Base-by-base conservation (phyloP, 1,284 basidiomycete species). In the Rhodotorula sp. region DNA sequence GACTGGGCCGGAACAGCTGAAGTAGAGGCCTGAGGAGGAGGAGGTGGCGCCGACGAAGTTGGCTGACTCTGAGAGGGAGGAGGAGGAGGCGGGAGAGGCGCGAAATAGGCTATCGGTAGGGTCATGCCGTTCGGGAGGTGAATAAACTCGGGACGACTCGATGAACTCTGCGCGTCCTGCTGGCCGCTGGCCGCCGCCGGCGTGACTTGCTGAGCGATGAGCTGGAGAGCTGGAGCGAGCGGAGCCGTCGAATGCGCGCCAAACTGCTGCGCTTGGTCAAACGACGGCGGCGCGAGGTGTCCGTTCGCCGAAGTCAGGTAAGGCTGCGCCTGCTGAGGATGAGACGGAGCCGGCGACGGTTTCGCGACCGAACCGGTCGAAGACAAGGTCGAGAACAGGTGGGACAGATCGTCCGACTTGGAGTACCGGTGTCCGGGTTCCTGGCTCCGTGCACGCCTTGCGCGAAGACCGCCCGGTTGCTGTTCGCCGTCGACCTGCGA, bases 341-440 rank as follows among this genome's bases (percentile, higher is more conserved):
- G 10, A 43, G 39, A 14, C 10, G 39, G 39, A 43, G 10, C 39
- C 39, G 8, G 39, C 39, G 39, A 12, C 39, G 39, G 10, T 43
- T 43, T 43, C 39, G 39, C 43, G 48, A 58, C 58, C 31, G 64
- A n/a, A 1, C 21, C 56, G 20, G 31, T 23, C 26, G 59, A 43
- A 43, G 39, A 47, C 14, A 60, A 26, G 20, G 66, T 54, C 31
- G 63, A 58, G 26, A 72, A 58, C 31, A 72, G 56, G 64, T 68
- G 67, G 3, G 70, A 58, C 7, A 72, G 60, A 34, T 72, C 70
- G 61, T 72, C 70, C 52, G 70, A 72, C 62, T 65, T 68, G 16
- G 67, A 64, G 20, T 39, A 52, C 3, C 56, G 31, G 20, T 72
- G 70, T 1, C 70, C 70, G 0, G 61, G 46, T 7, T 67, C 70